phyloP scores from a whole-genome alignment of 176 grass and related monocot species.

The Stipa capillata region DNA sequence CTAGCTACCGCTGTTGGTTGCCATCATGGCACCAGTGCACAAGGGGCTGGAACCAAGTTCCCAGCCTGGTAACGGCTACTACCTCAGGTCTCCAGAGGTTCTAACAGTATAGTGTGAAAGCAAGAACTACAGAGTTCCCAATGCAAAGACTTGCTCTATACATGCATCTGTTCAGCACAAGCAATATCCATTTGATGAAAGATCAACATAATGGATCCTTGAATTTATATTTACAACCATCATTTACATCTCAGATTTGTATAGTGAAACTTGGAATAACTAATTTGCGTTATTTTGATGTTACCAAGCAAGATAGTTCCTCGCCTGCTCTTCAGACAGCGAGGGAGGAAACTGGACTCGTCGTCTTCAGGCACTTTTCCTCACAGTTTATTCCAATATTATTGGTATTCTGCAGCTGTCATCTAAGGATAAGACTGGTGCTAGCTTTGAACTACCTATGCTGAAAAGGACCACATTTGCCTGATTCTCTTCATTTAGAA shows the following conservation, averaged over 20 bases:
- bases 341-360: neutral
- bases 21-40: neutral
- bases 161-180: neutral
- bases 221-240: neutral
- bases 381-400: neutral
- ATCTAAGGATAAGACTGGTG: neutral
- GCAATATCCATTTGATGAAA: neutral
- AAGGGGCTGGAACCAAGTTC: neutral
- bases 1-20: too few relatives aligned
- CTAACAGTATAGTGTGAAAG: neutral
- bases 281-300: neutral
- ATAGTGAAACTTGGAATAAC: neutral
- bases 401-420: neutral
- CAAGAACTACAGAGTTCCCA: neutral
- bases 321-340: neutral
- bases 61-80: neutral
- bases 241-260: neutral
- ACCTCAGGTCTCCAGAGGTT: neutral
- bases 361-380: neutral
- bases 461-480: neutral
- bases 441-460: neutral
- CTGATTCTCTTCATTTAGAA: neutral
- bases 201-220: neutral
- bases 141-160: neutral
- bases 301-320: neutral